These are phyloP conservation scores for Exidia glandulosa DNA, from an alignment of 768 basidiomycete species.

Conservation along the genomic window DNA sequence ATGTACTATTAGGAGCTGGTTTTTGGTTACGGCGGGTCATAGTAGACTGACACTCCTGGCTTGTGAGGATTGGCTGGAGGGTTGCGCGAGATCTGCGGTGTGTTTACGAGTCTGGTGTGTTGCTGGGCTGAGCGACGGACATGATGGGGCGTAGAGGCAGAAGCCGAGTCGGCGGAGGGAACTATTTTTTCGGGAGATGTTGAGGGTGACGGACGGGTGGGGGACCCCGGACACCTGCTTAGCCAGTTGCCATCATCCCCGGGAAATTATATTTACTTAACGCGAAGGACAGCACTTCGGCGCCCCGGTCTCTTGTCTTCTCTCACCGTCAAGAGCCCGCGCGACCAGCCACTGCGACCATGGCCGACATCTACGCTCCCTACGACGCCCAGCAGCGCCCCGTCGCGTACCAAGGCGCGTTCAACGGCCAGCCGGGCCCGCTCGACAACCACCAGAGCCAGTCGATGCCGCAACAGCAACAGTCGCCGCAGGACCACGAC, in stretches of 20 bases:
- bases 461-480: neutral
- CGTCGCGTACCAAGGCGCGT: neutral
- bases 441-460: neutral
- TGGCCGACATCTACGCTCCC: slow-evolving; percentile 1
- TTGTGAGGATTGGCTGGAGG: too few species aligned
- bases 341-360: neutral
- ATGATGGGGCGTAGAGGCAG: neutral
- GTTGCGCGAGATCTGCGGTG: neutral
- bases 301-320: neutral
- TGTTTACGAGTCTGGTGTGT: neutral
- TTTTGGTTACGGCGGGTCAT: neutral
- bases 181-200: neutral
- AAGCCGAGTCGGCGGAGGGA: neutral
- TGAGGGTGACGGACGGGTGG: too few species aligned
- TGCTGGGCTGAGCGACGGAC: neutral
- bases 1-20: neutral
- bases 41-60: too few species aligned
- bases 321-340: neutral
- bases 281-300: neutral
- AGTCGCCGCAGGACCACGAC: slow-evolving; percentile 28
- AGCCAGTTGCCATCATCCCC: neutral
- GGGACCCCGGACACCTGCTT: neutral
- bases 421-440: neutral
- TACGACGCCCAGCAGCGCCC: neutral
- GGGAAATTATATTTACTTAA: neutral